Conservation (phyloP, 495 filamentous ascomycete genomes). For the Echria macrotheca region DNA sequence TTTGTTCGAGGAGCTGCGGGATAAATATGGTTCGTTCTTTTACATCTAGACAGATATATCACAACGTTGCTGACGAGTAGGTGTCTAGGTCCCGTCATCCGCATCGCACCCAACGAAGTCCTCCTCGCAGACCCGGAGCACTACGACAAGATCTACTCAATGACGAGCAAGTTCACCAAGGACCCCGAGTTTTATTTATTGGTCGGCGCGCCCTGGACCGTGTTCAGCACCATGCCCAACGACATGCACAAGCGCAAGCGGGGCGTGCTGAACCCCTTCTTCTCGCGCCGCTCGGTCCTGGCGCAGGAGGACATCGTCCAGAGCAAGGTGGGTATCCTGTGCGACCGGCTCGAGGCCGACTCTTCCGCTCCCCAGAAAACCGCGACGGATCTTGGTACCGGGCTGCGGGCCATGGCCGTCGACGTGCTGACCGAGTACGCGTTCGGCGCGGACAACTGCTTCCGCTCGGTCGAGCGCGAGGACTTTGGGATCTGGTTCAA, state of each 20-base stretch:
- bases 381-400: background rate
- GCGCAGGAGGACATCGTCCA: constrained; percentile 29
- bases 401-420: background rate
- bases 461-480: background rate
- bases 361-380: background rate
- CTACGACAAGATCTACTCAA: constrained; percentile 31
- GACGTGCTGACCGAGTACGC: background rate
- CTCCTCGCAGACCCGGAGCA: constrained; percentile 34
- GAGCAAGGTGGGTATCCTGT: constrained; percentile 6
- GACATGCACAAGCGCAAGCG: constrained; percentile 33
- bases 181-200: constrained; percentile 11
- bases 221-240: constrained; percentile 21
- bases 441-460: background rate
- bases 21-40: too few relatives aligned
- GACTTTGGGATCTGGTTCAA: constrained; percentile 3
- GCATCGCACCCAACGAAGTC: constrained; percentile 33
- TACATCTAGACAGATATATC: too few relatives aligned
- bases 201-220: constrained; percentile 2
- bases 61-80: background rate
- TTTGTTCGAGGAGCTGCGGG: background rate
- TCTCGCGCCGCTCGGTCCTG: constrained; percentile 33
- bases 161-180: constrained; percentile 25
- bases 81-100: constrained; percentile 26
- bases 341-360: background rate
- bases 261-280: constrained; percentile 35